phyloP scores from a whole-genome alignment of 805 yeast genomes.

The Naumovozyma castellii region DNA sequence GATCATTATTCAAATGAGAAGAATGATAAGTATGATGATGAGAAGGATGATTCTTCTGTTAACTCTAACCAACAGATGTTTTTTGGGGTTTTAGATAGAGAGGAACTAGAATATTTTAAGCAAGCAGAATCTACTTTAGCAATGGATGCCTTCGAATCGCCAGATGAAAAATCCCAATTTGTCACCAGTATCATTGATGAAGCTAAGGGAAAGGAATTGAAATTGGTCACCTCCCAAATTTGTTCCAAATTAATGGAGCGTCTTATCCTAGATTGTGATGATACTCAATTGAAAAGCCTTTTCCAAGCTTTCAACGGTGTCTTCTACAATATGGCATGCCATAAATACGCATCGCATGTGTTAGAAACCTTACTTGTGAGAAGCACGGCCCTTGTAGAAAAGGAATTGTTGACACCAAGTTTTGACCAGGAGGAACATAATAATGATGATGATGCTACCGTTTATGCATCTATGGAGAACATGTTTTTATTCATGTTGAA shows the following conservation, averaged over 20 bases:
- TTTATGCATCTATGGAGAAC: slow-evolving; percentile 51
- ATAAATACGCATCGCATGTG: slow-evolving; percentile 90
- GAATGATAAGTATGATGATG: slow-evolving; percentile 7
- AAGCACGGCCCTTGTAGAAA: slow-evolving; percentile 63
- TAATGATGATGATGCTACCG: slow-evolving; percentile 30
- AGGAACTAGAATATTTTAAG: slow-evolving; percentile 84
- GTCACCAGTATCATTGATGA: slow-evolving; percentile 75
- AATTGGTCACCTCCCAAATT: slow-evolving; percentile 86
- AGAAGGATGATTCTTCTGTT: slow-evolving; percentile 9
- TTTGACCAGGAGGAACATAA: slow-evolving; percentile 29
- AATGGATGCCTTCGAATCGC: slow-evolving; percentile 62
- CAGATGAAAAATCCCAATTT: slow-evolving; percentile 67
- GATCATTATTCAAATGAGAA: not conserved
- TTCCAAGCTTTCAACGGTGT: slow-evolving; percentile 65
- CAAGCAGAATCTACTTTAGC: slow-evolving; percentile 83
- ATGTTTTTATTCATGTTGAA: slow-evolving; percentile 54
- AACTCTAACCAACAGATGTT: slow-evolving; percentile 36
- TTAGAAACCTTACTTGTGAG: slow-evolving; percentile 75
- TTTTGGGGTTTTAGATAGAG: slow-evolving; percentile 77
- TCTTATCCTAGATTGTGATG: slow-evolving; percentile 56
- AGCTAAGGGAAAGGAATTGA: slow-evolving; percentile 79
- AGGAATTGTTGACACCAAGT: slow-evolving; percentile 48
- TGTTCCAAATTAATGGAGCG: slow-evolving; percentile 91
- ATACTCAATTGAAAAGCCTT: slow-evolving; percentile 53
- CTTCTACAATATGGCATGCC: slow-evolving; percentile 66